Evolutionary conservation across 495 filamentous ascomycete species (phyloP), one percentile per base, ranked within the genome.

Genomic region (Talaromyces nanjingensis): DNA sequence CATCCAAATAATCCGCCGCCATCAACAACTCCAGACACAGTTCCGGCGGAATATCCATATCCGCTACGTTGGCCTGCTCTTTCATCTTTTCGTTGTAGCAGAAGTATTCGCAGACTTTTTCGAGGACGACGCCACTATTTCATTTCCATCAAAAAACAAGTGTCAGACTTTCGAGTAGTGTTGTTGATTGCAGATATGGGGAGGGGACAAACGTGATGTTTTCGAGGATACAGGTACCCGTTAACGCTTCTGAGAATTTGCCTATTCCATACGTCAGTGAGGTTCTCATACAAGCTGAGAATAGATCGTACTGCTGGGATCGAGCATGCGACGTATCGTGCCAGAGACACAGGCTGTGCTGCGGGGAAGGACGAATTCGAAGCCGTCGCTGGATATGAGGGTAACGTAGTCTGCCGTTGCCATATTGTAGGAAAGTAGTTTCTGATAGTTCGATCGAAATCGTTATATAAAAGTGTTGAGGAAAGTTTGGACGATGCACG

Each of bases 91-190:
- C 83, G 73, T 89, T 89, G 78, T 93, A 96, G 66, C 90, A 89
- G 65, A 96, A 89, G 76, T 96, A 97, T 77, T 96, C 90, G 73
- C 86, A 91, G 42, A 96, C 89, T 74, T 92, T 93, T 71, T 96
- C 92, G 3, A 98, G 84, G 27, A 97, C 85, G 16, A 89, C 69
- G 54, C 87, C 91, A 71, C 91, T 96, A 67, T 31, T 29, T 52
- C 1, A 20, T 20, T n/a, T n/a, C n/a, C 4, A 20, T 20, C 11
- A 42, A 72, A 27, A 27, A 27, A 27, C 0, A 27, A 66, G 0
- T 54, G 20, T 57, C 31, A 22, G 1, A 42, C 6, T 33, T 60
- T 49, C 62, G 14, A 14, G 58, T 31, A 60, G 55, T 45, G 55
- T 49, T 63, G 22, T n/a, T 55, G 49, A 58, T 16, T 8, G 52